A percentile compares a stretch with the other conserved stretches of the same genome.
Evolutionary conservation across 805 yeast species (phyloP).

Genomic region (Wickerhamiella musiphila): DNA sequence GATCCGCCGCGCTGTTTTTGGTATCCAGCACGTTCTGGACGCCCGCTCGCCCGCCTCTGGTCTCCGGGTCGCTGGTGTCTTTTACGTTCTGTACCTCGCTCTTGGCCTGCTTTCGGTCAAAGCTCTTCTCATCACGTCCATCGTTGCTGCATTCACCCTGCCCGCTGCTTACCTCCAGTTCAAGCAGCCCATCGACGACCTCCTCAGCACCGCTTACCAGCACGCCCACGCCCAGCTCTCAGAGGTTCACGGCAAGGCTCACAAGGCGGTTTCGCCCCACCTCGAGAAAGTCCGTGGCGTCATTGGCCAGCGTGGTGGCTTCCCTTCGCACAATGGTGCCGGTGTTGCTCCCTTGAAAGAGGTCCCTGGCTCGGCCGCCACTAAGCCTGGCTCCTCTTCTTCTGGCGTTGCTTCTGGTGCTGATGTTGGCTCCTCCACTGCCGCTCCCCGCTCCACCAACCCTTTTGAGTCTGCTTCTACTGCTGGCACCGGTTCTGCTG

Average conservation of each 20-base stretch:
- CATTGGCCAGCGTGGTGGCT: constrained; percentile 22
- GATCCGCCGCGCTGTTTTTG: constrained; percentile 18
- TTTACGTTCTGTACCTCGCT: constrained; percentile 52
- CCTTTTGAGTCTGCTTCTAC: constrained; percentile 4
- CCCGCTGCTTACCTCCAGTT: constrained; percentile 61
- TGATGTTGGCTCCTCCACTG: constrained; percentile 7
- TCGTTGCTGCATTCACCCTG: constrained; percentile 47
- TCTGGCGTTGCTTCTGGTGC: constrained; percentile 4
- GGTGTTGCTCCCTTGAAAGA: constrained; percentile 11
- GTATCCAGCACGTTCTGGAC: constrained; percentile 29
- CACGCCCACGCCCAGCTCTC: constrained; percentile 15
- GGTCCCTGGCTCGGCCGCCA: constrained; percentile 16
- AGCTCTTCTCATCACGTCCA: constrained; percentile 40
- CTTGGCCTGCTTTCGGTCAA: constrained; percentile 63
- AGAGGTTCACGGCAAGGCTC: constrained; percentile 13
- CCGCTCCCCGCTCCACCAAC: constrained; percentile 5
- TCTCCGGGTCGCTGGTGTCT: constrained; percentile 53
- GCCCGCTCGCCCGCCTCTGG: constrained; percentile 23
- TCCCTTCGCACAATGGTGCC: constrained; percentile 14
- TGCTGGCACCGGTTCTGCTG: constrained; percentile 1
- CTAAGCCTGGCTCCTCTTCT: constrained; percentile 3
- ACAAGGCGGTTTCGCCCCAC: constrained; percentile 23
- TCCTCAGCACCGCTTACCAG: constrained; percentile 12
- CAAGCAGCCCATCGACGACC: constrained; percentile 59
- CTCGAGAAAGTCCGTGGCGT: constrained; percentile 18